Evolutionary conservation across 768 basidiomycete species (phyloP), one percentile per base, ranked within the genome.

Genomic region (Dictyophora rubrovolvata): DNA sequence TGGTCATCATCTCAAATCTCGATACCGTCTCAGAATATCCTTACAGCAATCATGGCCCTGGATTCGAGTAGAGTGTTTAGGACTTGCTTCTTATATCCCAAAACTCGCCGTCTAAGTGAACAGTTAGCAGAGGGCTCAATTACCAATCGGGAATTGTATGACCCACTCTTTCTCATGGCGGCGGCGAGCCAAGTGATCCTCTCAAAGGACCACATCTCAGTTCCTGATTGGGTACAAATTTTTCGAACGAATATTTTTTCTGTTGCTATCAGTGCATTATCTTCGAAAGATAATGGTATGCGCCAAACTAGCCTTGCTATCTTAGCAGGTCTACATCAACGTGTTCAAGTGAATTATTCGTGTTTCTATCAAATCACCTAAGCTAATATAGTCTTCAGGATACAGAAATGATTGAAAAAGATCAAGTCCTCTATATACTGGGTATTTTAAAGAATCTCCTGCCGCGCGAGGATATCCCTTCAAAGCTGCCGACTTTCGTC

Each of bases 331-430:
- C 65, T 93, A 3, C 81, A 82, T 74, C 76, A 76, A 33, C 70
- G 71, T 37, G 69, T 96, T 20, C 76, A 86, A 75, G 92, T 89
- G 59, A 61, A 80, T 73, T 0, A 23, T 20, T 52, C 46, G 9
- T 23, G 33, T 50, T 16, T 54, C 36, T 12, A 34, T 1, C 16
- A 46, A 5, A 34, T 18, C 8, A 33, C 22, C 56, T 10, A 9
- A n/a, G 16, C 21, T 55, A 2, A 33, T 48, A 14, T 28, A 5
- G 33, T 46, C 18, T 18, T 28, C 59, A 80, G 77, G 64, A 66
- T 33, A 83, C 83, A 0, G 82, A 86, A 54, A 78, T 97, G 72
- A 84, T 89, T 66, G 93, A 96, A 69, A 77, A 80, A 60, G 74
- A 82, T 0, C 87, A 93, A 63, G 80, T 90, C 0, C 54, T 86